Base-by-base conservation (phyloP, 1,139 yeast genomes). In the Magnusiomyces ingens region DNA sequence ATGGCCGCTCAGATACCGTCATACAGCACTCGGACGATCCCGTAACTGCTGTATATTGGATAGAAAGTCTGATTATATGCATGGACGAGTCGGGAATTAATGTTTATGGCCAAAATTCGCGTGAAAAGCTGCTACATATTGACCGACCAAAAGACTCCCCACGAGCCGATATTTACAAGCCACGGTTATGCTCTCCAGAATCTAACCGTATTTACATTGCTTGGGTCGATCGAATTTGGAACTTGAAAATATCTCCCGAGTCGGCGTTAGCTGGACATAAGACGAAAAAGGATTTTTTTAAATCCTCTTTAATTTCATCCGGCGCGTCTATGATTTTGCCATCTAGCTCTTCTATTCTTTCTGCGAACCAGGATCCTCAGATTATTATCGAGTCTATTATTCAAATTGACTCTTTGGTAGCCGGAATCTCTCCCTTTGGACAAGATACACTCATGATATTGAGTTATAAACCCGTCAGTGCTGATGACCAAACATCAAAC, bases 221-320 rank as follows among this genome's bases (percentile, higher is more conserved):
- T 0, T 93, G 99, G 99, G 88, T 82, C 2, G 77, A 81, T 59
- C 78, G 82, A 57, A 74, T 93, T 1, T 91, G 96, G 95, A 74
- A 80, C 41, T 71, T 91, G 47, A 76, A 84, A 60, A 73, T 85
- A 50, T 57, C 58, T 21, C 57, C 32, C n/a, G 36, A 19, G 26
- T 21, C 32, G 11, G 15, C 43, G 8, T 11, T 42, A 2, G 44
- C 17, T 1, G 13, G 36, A 13, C 12, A 13, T 2, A 19, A 19
- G n/a, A 56, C 29, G 29, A 36, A 12, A 51, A 50, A 3, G 21
- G 51, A 48, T 11, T 47, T 47, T 5, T 29, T 35, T 26, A 48
- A 47, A 26, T 18, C 35, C 18, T 21, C 51, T 4, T 13, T 52
- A 36, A 26, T 55, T 12, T 42, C 55, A 1, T 55, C 57, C 53